Base-by-base conservation (phyloP, 805 yeast genomes). In the Metschnikowia matae region DNA sequence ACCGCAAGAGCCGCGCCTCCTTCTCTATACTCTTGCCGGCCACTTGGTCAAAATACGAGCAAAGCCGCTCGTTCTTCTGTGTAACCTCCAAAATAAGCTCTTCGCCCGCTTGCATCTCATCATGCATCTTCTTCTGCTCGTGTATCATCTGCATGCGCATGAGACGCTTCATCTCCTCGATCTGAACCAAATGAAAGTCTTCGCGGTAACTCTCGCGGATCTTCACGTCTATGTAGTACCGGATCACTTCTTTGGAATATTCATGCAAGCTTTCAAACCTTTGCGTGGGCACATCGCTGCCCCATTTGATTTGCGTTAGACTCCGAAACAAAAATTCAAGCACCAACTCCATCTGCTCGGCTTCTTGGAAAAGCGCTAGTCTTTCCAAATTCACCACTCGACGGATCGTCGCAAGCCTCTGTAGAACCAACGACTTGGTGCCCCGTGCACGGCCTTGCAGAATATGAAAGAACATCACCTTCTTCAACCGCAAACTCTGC, bases 361-460 rank as follows among this genome's bases (percentile, higher is more conserved):
- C 41, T 36, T 53, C 53, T 20, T 41, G 48, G 46, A 49, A 53
- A 6, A 53, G 48, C 14, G 55, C 55, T 10, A 53, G 48, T 32
- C 55, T 31, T 40, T 53, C 55, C 49, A 49, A 48, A 32, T 53
- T 53, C 21, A 49, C 48, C 51, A 49, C 53, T 10, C 55, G 51
- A 15, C 46, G 46, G 20, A 53, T 44, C 13, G 51, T 36, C 6
- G 55, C 53, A 14, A 53, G 48, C 20, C 55, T 34, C 29, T 50
- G 49, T 18, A 44, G 48, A 17, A 53, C 55, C 45, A 47, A 40
- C 23, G 51, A 44, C 33, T 53, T 42, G 15, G 55, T 41, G n/a
- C 55, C 55, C 8, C 53, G 53, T 17, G 55, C 53, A 14, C 55
- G 47, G 3, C 51, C 55, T 35, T 53, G 51, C 23, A 50, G 48